A percentile compares a stretch with the other conserved stretches of the same genome.
Evolutionary conservation across 352 stramenopile genomes (phyloP).

Genomic region (Pythium aquatile): DNA sequence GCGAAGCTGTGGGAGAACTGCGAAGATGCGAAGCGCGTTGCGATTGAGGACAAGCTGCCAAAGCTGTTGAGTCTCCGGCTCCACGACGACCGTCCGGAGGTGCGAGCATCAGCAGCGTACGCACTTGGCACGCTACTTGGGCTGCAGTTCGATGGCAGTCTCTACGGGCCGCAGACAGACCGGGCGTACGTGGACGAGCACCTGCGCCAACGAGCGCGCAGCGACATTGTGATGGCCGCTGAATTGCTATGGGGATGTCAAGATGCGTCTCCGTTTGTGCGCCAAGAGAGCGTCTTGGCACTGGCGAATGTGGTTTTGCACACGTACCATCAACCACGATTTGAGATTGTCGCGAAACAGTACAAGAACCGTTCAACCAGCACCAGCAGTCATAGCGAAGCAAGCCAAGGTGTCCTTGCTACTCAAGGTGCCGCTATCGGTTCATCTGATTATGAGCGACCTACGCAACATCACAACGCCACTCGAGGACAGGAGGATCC

Average conservation of each 20-base stretch:
- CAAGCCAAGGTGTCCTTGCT: neutral
- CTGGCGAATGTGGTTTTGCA: constrained; percentile 86
- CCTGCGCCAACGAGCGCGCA: constrained; percentile 51
- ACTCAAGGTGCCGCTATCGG: neutral
- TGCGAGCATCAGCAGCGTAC: constrained; percentile 92
- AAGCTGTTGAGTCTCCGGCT: constrained; percentile 80
- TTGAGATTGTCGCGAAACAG: constrained; percentile 83
- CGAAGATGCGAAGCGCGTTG: constrained; percentile 81
- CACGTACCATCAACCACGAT: constrained; percentile 80
- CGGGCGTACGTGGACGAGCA: constrained; percentile 52
- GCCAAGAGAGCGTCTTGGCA: constrained; percentile 79
- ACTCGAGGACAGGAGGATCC: neutral
- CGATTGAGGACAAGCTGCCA: constrained; percentile 86
- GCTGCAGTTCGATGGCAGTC: constrained; percentile 59
- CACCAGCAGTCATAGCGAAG: constrained; percentile 11
- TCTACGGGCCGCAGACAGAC: constrained; percentile 39
- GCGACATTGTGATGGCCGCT: constrained; percentile 67
- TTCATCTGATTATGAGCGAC: neutral
- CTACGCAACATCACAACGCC: neutral
- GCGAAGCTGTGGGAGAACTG: constrained; percentile 95
- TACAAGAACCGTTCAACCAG: constrained; percentile 55
- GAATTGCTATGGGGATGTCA: constrained; percentile 66
- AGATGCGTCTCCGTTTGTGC: constrained; percentile 83
- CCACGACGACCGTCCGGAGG: constrained; percentile 84
- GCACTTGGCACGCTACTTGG: constrained; percentile 92